Percentiles rank a stretch among this genome's conserved stretches.
These are phyloP conservation scores for Alternaria atra DNA, from an alignment of 2,329 filamentous ascomycete species.

Conservation along the genomic window DNA sequence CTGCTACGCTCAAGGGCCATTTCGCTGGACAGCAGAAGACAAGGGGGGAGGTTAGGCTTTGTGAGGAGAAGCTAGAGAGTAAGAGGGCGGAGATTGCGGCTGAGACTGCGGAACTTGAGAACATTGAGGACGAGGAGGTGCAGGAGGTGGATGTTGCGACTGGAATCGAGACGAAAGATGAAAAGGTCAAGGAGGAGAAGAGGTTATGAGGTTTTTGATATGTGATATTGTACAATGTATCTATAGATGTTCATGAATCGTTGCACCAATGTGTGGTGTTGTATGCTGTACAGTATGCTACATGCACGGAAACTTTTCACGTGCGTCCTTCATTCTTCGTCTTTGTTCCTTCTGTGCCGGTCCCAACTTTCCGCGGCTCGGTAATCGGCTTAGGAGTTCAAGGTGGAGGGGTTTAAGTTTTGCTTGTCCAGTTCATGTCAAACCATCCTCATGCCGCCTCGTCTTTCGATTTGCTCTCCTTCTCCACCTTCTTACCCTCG, in stretches of 20 bases:
- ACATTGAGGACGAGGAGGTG: not conserved
- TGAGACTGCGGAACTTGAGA: constrained; percentile 4
- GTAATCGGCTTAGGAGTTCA: not conserved
- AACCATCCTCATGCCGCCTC: not conserved
- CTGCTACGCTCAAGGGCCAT: constrained; percentile 18
- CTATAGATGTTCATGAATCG: constrained; percentile 23
- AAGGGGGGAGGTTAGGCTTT: constrained; percentile 16
- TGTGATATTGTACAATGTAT: constrained; percentile 28
- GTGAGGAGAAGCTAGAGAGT: constrained; percentile 18
- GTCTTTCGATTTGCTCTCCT: constrained; percentile 18
- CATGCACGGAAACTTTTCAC: not conserved
- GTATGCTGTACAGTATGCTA: constrained; percentile 12
- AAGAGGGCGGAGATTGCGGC: constrained; percentile 20
- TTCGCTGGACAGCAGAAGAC: constrained; percentile 18
- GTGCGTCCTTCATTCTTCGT: not conserved
- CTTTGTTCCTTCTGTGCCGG: not conserved
- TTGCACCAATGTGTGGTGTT: constrained; percentile 12
- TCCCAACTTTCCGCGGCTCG: not conserved
- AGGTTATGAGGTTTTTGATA: constrained; percentile 8
- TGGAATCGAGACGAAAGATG: not conserved
- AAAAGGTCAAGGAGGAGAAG: constrained; percentile 14
- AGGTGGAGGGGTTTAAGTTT: not conserved
- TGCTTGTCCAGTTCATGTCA: not conserved
- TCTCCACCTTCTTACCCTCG: constrained; percentile 38
- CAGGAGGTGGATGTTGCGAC: not conserved